Percentiles rank a stretch among this genome's conserved stretches.
These are phyloP conservation scores for Ensete glaucum DNA, from an alignment of 176 grass and related monocot genomes.

Conservation along the genomic window DNA sequence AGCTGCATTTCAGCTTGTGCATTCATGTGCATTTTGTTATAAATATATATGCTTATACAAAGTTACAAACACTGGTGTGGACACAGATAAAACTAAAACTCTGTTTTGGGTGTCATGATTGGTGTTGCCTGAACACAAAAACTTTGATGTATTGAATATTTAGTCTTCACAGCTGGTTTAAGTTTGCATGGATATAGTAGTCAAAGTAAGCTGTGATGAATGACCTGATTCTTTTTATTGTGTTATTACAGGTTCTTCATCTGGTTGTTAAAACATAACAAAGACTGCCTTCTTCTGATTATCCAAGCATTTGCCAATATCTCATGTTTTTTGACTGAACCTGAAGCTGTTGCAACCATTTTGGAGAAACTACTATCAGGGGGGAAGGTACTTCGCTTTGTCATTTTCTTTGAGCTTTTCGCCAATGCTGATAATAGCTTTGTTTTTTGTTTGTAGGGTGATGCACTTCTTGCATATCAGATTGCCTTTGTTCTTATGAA, in stretches of 20 bases:
- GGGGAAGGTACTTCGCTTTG: slow-evolving; percentile 45
- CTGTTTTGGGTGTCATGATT: neutral
- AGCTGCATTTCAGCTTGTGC: neutral
- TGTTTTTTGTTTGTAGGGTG: slow-evolving; percentile 59
- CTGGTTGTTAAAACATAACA: slow-evolving; percentile 91
- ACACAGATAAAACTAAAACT: neutral
- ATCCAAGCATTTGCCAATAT: slow-evolving; percentile 87
- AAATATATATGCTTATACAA: neutral
- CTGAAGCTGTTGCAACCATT: slow-evolving; percentile 70
- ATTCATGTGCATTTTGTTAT: neutral
- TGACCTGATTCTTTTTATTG: slow-evolving; percentile 10
- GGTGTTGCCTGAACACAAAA: neutral
- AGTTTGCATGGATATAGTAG: neutral
- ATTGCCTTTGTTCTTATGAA: slow-evolving; percentile 92
- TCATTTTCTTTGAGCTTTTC: slow-evolving; percentile 1
- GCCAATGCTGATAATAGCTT: slow-evolving; percentile 2
- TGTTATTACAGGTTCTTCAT: slow-evolving; percentile 57
- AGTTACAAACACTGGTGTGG: neutral
- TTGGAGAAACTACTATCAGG: slow-evolving; percentile 79
- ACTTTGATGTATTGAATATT: neutral
- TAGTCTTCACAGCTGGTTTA: neutral
- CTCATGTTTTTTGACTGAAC: slow-evolving; percentile 86
- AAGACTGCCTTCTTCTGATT: slow-evolving; percentile 70
- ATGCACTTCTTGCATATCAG: slow-evolving; percentile 82
- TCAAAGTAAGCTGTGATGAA: neutral